A percentile compares a stretch with the other conserved stretches of the same genome.
phyloP scores from a whole-genome alignment of 345 rosid species.

The Populus euphratica region DNA sequence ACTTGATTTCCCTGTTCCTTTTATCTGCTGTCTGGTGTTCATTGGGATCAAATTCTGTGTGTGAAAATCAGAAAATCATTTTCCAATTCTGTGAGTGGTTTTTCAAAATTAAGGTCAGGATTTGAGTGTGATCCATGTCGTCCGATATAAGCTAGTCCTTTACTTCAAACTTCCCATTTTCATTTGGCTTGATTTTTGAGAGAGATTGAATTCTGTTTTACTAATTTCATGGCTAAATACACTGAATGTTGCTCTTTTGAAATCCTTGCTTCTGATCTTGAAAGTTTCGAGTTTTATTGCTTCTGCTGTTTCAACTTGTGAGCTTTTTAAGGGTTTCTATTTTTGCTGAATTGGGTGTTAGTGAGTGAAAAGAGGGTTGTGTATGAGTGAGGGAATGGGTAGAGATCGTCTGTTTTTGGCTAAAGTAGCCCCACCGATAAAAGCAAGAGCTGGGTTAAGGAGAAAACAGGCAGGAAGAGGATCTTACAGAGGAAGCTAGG shows the following conservation, averaged over 20 bases:
- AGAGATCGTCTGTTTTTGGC: conserved; percentile 63
- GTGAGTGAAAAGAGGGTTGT: conserved; percentile 9
- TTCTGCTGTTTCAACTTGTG: conserved; percentile 2
- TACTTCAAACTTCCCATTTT: no score
- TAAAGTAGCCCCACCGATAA: conserved; percentile 80
- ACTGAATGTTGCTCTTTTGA: conserved; percentile 2
- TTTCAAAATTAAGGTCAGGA: conserved; percentile 8
- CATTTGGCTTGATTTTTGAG: no score
- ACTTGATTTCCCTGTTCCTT: background rate
- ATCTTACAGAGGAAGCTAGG: conserved; percentile 92
- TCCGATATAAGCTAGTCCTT: conserved; percentile 70
- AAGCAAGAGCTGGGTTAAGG: conserved; percentile 76
- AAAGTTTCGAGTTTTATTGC: conserved; percentile 7
- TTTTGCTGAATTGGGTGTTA: conserved; percentile 6
- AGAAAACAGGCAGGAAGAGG: conserved; percentile 96
- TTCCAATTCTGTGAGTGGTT: background rate
- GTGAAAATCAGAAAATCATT: background rate
- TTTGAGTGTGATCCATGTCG: conserved; percentile 56
- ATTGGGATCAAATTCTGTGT: background rate
- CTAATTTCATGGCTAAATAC: conserved; percentile 20
- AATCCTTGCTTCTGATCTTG: conserved; percentile 9
- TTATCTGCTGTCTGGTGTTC: background rate
- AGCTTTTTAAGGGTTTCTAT: conserved; percentile 4
- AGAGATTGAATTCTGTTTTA: no score
- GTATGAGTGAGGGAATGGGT: conserved; percentile 60